Base-by-base conservation (phyloP, 768 basidiomycete genomes). In the Kwoniella europaea region DNA sequence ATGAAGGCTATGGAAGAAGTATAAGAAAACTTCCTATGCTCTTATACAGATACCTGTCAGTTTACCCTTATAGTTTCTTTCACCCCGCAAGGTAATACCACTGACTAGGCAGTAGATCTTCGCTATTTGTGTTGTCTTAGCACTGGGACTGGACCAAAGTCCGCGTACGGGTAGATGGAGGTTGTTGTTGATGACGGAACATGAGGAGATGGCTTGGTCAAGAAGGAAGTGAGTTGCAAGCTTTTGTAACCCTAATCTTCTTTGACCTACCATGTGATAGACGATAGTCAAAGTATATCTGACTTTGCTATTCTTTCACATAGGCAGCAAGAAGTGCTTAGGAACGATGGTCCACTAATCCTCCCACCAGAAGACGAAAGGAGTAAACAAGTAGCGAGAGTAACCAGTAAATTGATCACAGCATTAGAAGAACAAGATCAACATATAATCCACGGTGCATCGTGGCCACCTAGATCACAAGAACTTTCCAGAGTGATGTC, bases 161-260 rank as follows among this genome's bases (percentile, higher is more conserved):
- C 83, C 84, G 5, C 63, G 76, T 10, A 85, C 86, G 0, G 74
- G 82, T 2, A 69, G 86, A 71, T 86, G 86, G 86, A 72, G 86
- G n/a, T 66, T 86, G 43, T 71, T 86, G 46, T 70, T 86, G 42
- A 86, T 86, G 85, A 83, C 81, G 2, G 85, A 86, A 67, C 55
- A 76, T 27, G 86, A 86, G 67, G 86, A 86, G 74, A 72, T 84
- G 63, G 82, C 84, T n/a, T 86, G 86, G 86, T 81, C 83, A 0
- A 76, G 81, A 12, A 72, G 82, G 43, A 82, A 84, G 84, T 78
- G 63, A 69, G 80, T 35, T 1, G 35, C 35, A 35, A 35, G 35
- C 35, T 6, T 35, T 35, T 35, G 35, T 6, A 7, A 71, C 42
- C 10, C 10, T 27, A 1, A 13, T 2, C 5, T 16, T 41, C 27